phyloP scores from a whole-genome alignment of 495 filamentous ascomycete species.

The Staphylotrichum tortipilum region DNA sequence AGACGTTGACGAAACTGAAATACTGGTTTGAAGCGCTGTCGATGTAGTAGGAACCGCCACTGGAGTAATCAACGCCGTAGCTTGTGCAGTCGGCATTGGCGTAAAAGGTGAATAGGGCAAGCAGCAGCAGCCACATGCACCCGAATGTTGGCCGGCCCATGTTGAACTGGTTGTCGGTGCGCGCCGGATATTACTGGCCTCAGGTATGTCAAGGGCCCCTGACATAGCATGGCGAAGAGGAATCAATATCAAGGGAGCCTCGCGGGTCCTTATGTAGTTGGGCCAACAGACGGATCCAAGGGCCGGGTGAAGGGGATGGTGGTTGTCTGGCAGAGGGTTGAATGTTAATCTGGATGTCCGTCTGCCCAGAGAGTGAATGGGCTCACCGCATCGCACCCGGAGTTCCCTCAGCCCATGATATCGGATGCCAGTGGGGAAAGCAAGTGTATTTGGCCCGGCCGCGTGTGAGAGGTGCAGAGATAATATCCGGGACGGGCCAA shows the following conservation, averaged over 20 bases:
- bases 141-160: conserved; percentile 16
- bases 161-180: background rate
- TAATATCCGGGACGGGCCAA: conserved; percentile 6
- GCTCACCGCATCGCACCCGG: background rate
- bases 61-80: conserved; percentile 37
- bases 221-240: no score
- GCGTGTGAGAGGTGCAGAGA: background rate
- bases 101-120: conserved; percentile 19
- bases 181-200: background rate
- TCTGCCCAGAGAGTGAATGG: background rate
- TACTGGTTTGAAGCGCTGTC: conserved; percentile 33
- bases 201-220: no score
- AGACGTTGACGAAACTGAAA: conserved; percentile 35
- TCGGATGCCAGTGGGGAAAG: conserved; percentile 16
- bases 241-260: no score
- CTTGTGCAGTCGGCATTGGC: conserved; percentile 29
- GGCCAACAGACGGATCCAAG: background rate
- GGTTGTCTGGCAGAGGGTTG: background rate
- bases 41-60: conserved; percentile 35
- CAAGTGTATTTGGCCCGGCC: conserved; percentile 1
- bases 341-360: background rate
- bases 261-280: background rate
- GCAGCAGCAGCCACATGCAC: conserved; percentile 15
- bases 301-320: background rate
- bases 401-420: background rate